These are phyloP conservation scores for Stromatinia cepivora DNA, from an alignment of 2,329 filamentous ascomycete species.

Conservation along the genomic window DNA sequence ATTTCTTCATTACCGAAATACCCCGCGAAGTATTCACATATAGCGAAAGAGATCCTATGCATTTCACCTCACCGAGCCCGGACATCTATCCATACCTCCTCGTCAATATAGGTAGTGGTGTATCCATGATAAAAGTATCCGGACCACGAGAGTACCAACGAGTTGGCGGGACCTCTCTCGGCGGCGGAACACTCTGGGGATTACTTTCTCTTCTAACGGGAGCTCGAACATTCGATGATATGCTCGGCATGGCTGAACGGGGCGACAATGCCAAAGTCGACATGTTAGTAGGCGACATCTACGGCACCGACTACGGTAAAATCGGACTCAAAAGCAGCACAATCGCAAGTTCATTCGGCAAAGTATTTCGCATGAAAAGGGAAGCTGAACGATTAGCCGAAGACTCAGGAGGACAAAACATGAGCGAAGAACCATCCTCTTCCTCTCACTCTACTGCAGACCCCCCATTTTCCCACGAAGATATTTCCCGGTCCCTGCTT, in stretches of 20 bases:
- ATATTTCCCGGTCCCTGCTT: slow-evolving; percentile 86
- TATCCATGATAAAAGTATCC: slow-evolving; percentile 95
- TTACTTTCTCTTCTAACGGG: slow-evolving; percentile 87
- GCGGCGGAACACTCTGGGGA: slow-evolving; percentile 97
- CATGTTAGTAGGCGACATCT: slow-evolving; percentile 97
- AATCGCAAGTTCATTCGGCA: slow-evolving; percentile 94
- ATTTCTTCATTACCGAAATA: slow-evolving; percentile 99
- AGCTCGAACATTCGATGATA: slow-evolving; percentile 95
- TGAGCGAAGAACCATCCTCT: slow-evolving; percentile 30
- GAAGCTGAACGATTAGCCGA: slow-evolving; percentile 78
- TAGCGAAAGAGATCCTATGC: slow-evolving; percentile 85
- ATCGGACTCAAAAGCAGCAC: slow-evolving; percentile 95
- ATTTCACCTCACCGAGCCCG: slow-evolving; percentile 74
- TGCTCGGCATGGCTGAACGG: slow-evolving; percentile 86
- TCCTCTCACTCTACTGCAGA: background rate
- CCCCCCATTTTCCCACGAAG: slow-evolving; percentile 69
- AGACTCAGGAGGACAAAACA: slow-evolving; percentile 55
- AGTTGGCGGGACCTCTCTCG: slow-evolving; percentile 91
- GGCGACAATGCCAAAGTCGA: slow-evolving; percentile 94
- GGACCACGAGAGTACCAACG: slow-evolving; percentile 83
- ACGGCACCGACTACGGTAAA: slow-evolving; percentile 92
- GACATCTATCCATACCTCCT: slow-evolving; percentile 95
- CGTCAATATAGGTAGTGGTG: slow-evolving; percentile 96
- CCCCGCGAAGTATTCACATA: slow-evolving; percentile 97
- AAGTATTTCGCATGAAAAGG: slow-evolving; percentile 90